These are phyloP conservation scores for Kazachstania taianensis DNA, from an alignment of 805 yeast genomes.

Conservation along the genomic window DNA sequence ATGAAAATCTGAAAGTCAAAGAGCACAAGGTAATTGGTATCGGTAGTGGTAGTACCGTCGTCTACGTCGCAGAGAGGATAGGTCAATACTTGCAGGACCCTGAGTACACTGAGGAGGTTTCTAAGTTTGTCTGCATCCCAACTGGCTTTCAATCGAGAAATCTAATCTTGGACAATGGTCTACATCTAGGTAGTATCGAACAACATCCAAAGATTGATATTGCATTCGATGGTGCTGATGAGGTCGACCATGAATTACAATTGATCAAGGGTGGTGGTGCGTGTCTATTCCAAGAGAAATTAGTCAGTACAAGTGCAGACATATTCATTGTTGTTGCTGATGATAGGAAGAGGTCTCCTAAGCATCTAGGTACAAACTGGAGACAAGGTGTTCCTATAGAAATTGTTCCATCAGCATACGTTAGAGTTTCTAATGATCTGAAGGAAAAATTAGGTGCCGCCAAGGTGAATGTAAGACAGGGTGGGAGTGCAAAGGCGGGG, in stretches of 20 bases:
- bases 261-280: constrained; percentile 99
- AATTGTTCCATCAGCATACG: constrained; percentile 81
- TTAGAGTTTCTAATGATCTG: constrained; percentile 61
- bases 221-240: constrained; percentile 98
- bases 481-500: constrained; percentile 90
- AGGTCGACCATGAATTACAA: constrained; percentile 70
- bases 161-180: constrained; percentile 71
- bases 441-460: constrained; percentile 35
- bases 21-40: constrained; percentile 73
- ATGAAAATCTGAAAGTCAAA: constrained; percentile 46
- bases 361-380: constrained; percentile 70
- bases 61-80: constrained; percentile 91
- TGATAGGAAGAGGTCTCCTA: constrained; percentile 66
- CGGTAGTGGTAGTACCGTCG: constrained; percentile 95
- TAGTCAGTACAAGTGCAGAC: constrained; percentile 73
- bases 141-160: constrained; percentile 94
- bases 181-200: constrained; percentile 71
- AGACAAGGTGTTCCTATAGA: constrained; percentile 89
- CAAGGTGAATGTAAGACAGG: constrained; percentile 66
- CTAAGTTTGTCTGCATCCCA: constrained; percentile 69
- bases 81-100: constrained; percentile 40
- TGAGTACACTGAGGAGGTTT: constrained; percentile 27
- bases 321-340: constrained; percentile 87
- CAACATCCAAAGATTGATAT: constrained; percentile 76
- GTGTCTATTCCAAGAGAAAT: constrained; percentile 90